phyloP scores from a whole-genome alignment of 2,329 filamentous ascomycete genomes.

The Aspergillus ochraceus region DNA sequence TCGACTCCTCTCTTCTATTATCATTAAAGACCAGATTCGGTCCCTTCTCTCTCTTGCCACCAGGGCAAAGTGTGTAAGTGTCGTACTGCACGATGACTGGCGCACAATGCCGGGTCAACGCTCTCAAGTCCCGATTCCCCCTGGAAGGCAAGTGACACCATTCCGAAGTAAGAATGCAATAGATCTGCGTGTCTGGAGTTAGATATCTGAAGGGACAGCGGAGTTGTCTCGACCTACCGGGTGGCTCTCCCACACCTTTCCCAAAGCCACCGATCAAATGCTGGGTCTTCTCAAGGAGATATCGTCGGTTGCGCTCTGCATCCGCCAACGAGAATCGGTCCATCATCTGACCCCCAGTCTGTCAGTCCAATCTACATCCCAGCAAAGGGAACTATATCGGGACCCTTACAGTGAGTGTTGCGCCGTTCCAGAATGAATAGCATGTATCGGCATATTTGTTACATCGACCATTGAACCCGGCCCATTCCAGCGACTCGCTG shows the following conservation, averaged over 20 bases:
- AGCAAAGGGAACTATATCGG: background rate
- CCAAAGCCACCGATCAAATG: constrained; percentile 81
- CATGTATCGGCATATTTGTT: constrained; percentile 95
- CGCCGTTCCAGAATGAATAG: constrained; percentile 90
- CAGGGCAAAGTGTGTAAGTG: constrained; percentile 44
- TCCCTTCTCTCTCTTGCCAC: constrained; percentile 26
- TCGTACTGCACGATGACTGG: constrained; percentile 56
- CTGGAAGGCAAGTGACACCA: constrained; percentile 75
- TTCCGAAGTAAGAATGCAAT: constrained; percentile 85
- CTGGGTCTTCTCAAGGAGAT: constrained; percentile 81
- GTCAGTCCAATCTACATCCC: constrained; percentile 16
- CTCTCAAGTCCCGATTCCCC: constrained; percentile 67
- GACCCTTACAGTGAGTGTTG: constrained; percentile 53
- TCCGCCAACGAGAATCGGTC: constrained; percentile 60
- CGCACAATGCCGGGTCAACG: constrained; percentile 74
- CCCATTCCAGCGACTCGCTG: constrained; percentile 46
- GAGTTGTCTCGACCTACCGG: constrained; percentile 50
- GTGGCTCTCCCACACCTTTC: constrained; percentile 67
- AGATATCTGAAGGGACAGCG: background rate
- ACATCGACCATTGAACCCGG: constrained; percentile 84
- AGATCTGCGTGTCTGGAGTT: constrained; percentile 54
- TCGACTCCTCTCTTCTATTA: no score
- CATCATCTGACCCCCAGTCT: constrained; percentile 53
- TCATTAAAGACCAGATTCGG: no score
- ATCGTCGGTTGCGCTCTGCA: constrained; percentile 64